Conservation (phyloP, 192 early-diverging fungal genomes). For the Rhizoclosmatium globosum region DNA sequence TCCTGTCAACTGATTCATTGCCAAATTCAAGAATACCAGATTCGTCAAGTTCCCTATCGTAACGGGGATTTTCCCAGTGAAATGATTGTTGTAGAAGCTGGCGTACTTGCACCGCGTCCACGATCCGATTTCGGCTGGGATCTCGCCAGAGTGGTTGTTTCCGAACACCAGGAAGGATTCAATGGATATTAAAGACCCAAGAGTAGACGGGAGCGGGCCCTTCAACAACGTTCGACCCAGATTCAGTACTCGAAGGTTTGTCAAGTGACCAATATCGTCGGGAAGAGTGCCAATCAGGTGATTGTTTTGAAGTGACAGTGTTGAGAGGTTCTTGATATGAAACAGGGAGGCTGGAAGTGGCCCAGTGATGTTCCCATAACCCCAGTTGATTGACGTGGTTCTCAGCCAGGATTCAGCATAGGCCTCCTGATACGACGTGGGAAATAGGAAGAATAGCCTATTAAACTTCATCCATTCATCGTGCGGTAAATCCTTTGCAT, state of each 20-base stretch:
- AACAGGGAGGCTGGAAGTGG: background rate
- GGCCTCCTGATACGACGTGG: background rate
- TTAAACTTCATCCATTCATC: background rate
- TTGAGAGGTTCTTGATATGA: background rate
- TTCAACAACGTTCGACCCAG: background rate
- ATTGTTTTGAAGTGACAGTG: background rate
- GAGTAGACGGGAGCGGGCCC: background rate
- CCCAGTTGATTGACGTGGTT: background rate
- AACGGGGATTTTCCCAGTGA: background rate
- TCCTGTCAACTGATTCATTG: background rate
- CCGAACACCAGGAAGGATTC: background rate
- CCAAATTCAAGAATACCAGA: constrained; percentile 1
- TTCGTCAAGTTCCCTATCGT: background rate
- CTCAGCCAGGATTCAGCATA: background rate
- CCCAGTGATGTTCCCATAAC: background rate
- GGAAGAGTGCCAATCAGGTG: background rate
- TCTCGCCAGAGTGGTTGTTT: background rate
- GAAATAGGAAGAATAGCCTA: background rate
- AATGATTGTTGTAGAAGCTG: background rate
- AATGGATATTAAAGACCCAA: background rate
- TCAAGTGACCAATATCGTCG: background rate
- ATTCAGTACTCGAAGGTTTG: constrained; percentile 7
- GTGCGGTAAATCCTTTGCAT: background rate
- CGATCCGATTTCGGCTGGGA: background rate
- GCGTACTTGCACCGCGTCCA: background rate